phyloP scores from a whole-genome alignment of 768 basidiomycete species.

The Cantharellus anzutake region DNA sequence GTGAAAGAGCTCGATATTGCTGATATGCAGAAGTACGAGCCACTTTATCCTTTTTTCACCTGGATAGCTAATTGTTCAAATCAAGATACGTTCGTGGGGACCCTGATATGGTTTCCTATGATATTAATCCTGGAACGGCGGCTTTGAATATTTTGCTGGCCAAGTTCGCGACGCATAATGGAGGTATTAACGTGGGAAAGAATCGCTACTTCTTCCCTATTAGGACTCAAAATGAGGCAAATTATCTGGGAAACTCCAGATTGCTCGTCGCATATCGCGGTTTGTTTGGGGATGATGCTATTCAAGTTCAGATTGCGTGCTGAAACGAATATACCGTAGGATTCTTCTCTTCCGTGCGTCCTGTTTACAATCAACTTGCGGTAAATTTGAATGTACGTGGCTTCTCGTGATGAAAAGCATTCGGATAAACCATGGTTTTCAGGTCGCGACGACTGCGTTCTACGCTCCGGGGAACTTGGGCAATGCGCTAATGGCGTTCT shows the following conservation, averaged over 20 bases:
- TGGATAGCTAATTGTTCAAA: neutral
- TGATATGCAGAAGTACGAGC: conserved; percentile 22
- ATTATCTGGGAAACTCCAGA: neutral
- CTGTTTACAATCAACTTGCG: conserved; percentile 28
- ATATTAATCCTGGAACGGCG: conserved; percentile 38
- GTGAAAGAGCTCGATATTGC: conserved; percentile 26
- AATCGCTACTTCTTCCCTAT: conserved; percentile 46
- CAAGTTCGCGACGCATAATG: conserved; percentile 29
- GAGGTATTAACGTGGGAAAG: conserved; percentile 42
- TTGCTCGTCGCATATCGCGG: neutral
- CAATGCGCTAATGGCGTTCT: conserved; percentile 36
- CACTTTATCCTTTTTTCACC: neutral
- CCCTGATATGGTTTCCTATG: conserved; percentile 33
- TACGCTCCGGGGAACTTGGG: conserved; percentile 36
- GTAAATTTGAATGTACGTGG: conserved; percentile 27
- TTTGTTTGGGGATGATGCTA: neutral
- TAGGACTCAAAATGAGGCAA: neutral
- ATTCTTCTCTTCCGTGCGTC: conserved; percentile 25
- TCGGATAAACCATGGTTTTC: neutral
- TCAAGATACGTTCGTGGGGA: conserved; percentile 38
- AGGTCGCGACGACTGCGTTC: conserved; percentile 30
- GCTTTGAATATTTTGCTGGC: conserved; percentile 45
- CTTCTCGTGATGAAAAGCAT: neutral
- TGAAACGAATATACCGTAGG: conserved; percentile 43
- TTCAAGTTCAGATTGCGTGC: conserved; percentile 21